phyloP scores from a whole-genome alignment of 73 alveolate genomes.

The Loxodes magnus region DNA sequence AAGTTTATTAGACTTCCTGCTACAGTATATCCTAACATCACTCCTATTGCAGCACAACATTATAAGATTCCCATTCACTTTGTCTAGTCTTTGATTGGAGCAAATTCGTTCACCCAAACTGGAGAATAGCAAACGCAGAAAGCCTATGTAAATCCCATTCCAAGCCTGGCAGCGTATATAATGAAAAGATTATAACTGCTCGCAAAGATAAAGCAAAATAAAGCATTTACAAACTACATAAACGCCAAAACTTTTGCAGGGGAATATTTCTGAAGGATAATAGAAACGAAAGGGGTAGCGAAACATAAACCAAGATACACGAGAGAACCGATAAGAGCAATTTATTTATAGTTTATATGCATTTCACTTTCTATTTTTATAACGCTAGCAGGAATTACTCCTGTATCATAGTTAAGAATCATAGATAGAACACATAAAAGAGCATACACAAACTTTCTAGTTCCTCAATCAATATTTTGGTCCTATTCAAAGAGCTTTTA shows the following conservation, averaged over 20 bases:
- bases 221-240: slow-evolving; percentile 45
- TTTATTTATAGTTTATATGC: slow-evolving; percentile 46
- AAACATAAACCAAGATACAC: slow-evolving; percentile 77
- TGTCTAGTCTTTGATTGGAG: slow-evolving; percentile 67
- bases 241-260: slow-evolving; percentile 54
- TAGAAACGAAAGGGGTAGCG: slow-evolving; percentile 58
- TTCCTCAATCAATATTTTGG: slow-evolving; percentile 22
- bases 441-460: slow-evolving; percentile 37
- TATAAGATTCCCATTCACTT: slow-evolving; percentile 93
- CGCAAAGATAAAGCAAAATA: slow-evolving; percentile 56
- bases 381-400: slow-evolving; percentile 82
- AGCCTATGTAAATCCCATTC: slow-evolving; percentile 78
- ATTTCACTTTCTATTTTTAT: slow-evolving; percentile 63
- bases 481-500: no score
- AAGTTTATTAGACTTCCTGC: slow-evolving; percentile 55
- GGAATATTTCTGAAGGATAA: slow-evolving; percentile 48
- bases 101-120: slow-evolving; percentile 90
- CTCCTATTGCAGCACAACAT: slow-evolving; percentile 74
- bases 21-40: slow-evolving; percentile 71
- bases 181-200: slow-evolving; percentile 27
- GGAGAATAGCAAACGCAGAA: slow-evolving; percentile 85
- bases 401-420: slow-evolving; percentile 76
- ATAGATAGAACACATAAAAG: slow-evolving; percentile 52
- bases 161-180: slow-evolving; percentile 56
- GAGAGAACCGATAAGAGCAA: slow-evolving; percentile 73